Evolutionary conservation across 257 asterid genomes (phyloP).

Genomic region (Petunia secreta): DNA sequence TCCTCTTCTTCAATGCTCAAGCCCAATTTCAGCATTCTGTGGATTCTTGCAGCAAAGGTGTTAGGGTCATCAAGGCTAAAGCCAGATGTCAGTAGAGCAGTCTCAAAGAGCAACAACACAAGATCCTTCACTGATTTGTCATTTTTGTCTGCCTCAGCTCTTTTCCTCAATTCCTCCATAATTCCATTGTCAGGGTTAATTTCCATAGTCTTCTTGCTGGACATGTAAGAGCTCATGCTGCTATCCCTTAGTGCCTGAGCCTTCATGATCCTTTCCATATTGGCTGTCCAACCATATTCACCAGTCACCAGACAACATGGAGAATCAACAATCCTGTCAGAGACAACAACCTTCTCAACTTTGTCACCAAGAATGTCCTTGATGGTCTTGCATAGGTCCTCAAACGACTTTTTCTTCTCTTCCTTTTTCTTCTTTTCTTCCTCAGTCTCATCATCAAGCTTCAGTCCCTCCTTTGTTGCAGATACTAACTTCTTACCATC

Average conservation of each 20-base stretch:
- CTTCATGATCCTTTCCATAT: conserved; percentile 36
- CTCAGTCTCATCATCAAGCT: conserved; percentile 65
- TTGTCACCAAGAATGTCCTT: too few relatives aligned
- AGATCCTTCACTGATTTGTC: too few relatives aligned
- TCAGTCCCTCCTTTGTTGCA: conserved; percentile 73
- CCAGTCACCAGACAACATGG: conserved; percentile 80
- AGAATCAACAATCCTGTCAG: conserved; percentile 24
- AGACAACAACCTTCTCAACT: too few relatives aligned
- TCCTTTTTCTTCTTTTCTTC: conserved; percentile 66
- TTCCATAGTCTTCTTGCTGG: conserved; percentile 86
- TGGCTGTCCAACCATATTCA: conserved; percentile 73
- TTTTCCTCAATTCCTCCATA: conserved; percentile 81
- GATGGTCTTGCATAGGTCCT: conserved; percentile 54
- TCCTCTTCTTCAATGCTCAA: not conserved
- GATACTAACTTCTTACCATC: conserved; percentile 79
- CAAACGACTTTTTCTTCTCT: conserved; percentile 68
- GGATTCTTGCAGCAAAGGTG: conserved; percentile 63
- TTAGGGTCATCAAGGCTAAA: conserved; percentile 80
- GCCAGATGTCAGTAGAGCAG: conserved; percentile 68
- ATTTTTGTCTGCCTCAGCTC: conserved; percentile 57
- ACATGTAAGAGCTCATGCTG: conserved; percentile 76
- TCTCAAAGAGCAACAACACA: too few relatives aligned
- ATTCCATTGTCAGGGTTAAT: conserved; percentile 77
- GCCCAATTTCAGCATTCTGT: conserved; percentile 76
- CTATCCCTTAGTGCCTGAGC: conserved; percentile 71